Base-by-base conservation (phyloP, 192 early-diverging fungal genomes). In the Coemansia sp. region DNA sequence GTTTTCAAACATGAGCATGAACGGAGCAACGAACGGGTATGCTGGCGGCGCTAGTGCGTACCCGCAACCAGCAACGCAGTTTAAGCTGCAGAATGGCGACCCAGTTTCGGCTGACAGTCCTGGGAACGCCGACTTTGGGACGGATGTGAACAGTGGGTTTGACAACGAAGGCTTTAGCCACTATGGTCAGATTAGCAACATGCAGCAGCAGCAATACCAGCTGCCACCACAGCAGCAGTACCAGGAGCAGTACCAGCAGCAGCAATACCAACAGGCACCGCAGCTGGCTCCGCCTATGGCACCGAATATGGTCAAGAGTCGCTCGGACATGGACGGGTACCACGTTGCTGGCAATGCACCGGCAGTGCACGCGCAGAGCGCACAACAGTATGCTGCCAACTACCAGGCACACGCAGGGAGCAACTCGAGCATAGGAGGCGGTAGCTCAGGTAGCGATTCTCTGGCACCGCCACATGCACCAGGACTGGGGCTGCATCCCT, bases 111-210 rank as follows among this genome's bases (percentile, higher is more conserved):
- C 51, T 1, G 38, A 52, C 12, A 66, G 67, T 51, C 63, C 63
- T 3, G 67, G 40, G 1, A 66, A 69, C 42, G 67, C 60, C 23
- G 67, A 61, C 15, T 69, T 79, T 69, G 76, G 67, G 24, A 55
- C 69, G 9, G 76, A 73, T 23, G 64, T 67, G 48, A 66, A 69
- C 52, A 73, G 64, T 49, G 76, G 76, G 1, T 79, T 79, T 49
- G 76, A 79, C 67, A 63, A 58, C 28, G 64, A 72, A n/a, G 68
- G 67, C 21, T 70, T 55, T 42, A 67, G 67, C 40, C 71, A 79
- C 62, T 79, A 79, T 62, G 67, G 60, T 50, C 66, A 67, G 38
- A 20, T 67, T 40, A 66, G 61, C 67, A 44, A 7, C 26, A 34
- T 9, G 17, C 52, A 53, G 40, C 52, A 53, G 40, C 40, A 44